These are phyloP conservation scores for apple (Malus domestica) DNA, from an alignment of 306 rosid species.

Conservation along the genomic window DNA sequence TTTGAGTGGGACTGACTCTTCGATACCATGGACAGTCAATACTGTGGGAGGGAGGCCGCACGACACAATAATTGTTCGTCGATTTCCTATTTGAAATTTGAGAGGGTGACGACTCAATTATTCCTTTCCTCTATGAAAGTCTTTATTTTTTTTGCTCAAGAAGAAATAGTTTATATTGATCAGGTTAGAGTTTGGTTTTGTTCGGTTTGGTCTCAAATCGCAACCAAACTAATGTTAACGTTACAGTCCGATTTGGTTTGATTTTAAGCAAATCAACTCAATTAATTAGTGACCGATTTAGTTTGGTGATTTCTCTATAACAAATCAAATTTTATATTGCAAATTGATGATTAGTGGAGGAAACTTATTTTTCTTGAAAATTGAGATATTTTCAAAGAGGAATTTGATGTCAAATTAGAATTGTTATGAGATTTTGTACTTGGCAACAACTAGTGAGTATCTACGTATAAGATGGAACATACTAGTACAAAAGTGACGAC, in stretches of 20 bases:
- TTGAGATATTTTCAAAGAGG: neutral
- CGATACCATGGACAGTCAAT: neutral
- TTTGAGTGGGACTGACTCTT: neutral
- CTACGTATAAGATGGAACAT: neutral
- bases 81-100: neutral
- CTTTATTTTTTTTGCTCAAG: too few relatives aligned
- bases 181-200: too few relatives aligned
- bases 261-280: too few relatives aligned
- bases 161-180: too few relatives aligned
- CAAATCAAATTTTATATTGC: neutral
- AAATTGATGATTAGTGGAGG: neutral
- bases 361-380: neutral
- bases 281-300: too few relatives aligned
- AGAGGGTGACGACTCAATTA: neutral
- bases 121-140: too few relatives aligned
- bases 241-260: too few relatives aligned
- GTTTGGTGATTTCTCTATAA: neutral
- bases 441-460: too few relatives aligned
- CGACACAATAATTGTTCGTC: neutral
- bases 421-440: too few relatives aligned
- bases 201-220: too few relatives aligned
- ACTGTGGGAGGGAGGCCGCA: neutral
- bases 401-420: neutral
- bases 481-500: neutral
- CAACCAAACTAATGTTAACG: too few relatives aligned